Conservation (phyloP, 106 monocot genomes). For the Amphibolis antarctica region DNA sequence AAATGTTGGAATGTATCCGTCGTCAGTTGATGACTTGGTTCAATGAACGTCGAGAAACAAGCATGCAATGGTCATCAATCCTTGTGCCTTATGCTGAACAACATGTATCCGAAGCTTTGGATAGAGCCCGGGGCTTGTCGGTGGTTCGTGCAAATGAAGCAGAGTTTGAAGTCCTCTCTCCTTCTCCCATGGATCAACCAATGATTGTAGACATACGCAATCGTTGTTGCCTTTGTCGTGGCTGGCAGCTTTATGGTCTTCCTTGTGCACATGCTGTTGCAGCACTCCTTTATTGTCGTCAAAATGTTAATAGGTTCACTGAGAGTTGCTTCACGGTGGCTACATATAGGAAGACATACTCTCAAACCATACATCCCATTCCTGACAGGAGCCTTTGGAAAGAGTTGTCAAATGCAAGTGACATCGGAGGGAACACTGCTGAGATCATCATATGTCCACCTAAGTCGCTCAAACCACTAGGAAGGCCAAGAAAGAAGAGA, state of each 20-base stretch:
- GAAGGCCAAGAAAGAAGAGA: slow-evolving; percentile 80
- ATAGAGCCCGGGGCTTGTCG: slow-evolving; percentile 48
- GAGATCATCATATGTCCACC: slow-evolving; percentile 65
- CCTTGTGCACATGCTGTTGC: slow-evolving; percentile 93
- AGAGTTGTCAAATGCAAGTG: slow-evolving; percentile 29
- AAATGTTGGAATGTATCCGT: slow-evolving; percentile 88
- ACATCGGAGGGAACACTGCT: slow-evolving; percentile 10
- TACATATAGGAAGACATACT: slow-evolving; percentile 84
- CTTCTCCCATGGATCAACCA: slow-evolving; percentile 51
- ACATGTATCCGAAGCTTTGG: slow-evolving; percentile 57
- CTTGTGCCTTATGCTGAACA: slow-evolving; percentile 75
- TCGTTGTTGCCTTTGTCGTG: slow-evolving; percentile 73
- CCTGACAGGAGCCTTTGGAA: slow-evolving; percentile 86
- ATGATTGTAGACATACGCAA: slow-evolving; percentile 92
- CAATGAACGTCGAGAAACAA: slow-evolving; percentile 79
- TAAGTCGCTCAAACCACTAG: slow-evolving; percentile 72
- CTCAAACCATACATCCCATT: slow-evolving; percentile 88
- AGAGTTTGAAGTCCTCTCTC: slow-evolving; percentile 61
- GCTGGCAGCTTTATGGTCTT: slow-evolving; percentile 92
- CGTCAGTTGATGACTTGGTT: slow-evolving; percentile 98
- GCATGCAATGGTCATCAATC: slow-evolving; percentile 71
- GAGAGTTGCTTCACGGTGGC: slow-evolving; percentile 94
- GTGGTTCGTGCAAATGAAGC: slow-evolving; percentile 83
- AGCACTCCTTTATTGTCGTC: slow-evolving; percentile 68
- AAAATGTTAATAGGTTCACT: slow-evolving; percentile 80